phyloP scores from a whole-genome alignment of 163 green algal species.

The Chloroidium sp. region DNA sequence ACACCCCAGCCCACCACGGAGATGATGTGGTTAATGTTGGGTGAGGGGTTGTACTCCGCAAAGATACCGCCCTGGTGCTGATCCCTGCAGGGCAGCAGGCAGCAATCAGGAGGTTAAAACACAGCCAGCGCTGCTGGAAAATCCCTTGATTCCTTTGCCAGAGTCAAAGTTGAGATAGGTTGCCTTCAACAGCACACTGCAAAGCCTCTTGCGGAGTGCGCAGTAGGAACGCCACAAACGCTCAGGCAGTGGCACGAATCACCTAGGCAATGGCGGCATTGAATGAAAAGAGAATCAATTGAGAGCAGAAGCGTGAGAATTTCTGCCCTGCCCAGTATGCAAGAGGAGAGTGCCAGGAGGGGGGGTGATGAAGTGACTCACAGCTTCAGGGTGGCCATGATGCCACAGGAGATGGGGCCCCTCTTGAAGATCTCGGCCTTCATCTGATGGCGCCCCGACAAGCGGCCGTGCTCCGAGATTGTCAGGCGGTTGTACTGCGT shows the following conservation, averaged over 20 bases:
- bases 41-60: constrained; percentile 32
- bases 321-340: no score
- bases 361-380: not conserved
- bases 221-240: no score
- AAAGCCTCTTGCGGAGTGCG: no score
- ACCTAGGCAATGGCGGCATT: no score
- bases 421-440: constrained; percentile 72
- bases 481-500: constrained; percentile 49
- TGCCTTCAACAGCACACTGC: no score
- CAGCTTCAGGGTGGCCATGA: constrained; percentile 59
- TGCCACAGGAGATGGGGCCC: constrained; percentile 73
- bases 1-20: constrained; percentile 73
- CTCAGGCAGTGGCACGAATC: no score
- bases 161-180: no score
- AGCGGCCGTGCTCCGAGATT: constrained; percentile 61
- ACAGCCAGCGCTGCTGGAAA: not conserved
- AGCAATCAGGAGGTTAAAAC: no score
- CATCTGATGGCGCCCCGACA: constrained; percentile 41
- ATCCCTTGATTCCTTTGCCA: not conserved
- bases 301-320: no score
- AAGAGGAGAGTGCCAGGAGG: no score
- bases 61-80: constrained; percentile 51
- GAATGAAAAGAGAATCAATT: no score
- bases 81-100: not conserved
- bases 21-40: constrained; percentile 72